Base-by-base conservation (phyloP, 805 yeast species). In the Ascoidea asiatica region DNA sequence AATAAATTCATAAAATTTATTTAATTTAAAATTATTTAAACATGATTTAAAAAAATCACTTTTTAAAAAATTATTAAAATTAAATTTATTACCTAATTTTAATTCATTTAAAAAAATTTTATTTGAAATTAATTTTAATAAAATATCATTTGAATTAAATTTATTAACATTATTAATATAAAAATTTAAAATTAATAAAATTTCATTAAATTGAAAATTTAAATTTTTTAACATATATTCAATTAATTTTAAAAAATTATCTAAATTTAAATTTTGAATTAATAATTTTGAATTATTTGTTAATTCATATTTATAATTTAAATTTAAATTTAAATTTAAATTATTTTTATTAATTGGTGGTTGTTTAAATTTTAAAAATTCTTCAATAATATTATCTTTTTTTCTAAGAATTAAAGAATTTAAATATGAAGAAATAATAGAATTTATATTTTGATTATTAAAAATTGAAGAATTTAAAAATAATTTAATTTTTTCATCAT, bases 41-140 rank as follows among this genome's bases (percentile, higher is more conserved):
- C 50, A 46, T 18, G 29, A 19, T 4, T 23, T n/a, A 37, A 49
- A 49, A n/a, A 46, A 44, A 15, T 11, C n/a, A 18, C 43, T 38
- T 19, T 43, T 33, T n/a, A 37, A 43, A 29, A 43, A 29, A 18
- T 22, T 15, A 18, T 15, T 37, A 4, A 40, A 33, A 13, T 40
- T 22, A 19, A 6, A 40, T n/a, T 23, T 21, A 33, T n/a, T 19
- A 6, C n/a, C 13, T 11, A 40, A 19, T 13, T 40, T 20, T 3
- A 40, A 23, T 19, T 40, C 36, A 15, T 38, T n/a, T 3, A 43
- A 21, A 22, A 43, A 43, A 17, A 39, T 15, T n/a, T 19, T 20
- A 37, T 40, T 37, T 38, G 20, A 20, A 33, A 43, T 33, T 23
- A 43, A 43, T 18, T 39, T 39, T 6, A 42, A 21, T 22, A 43